Percentiles rank a stretch among this genome's conserved stretches.
phyloP scores from a whole-genome alignment of 768 basidiomycete species.

The Lactarius evosmus region DNA sequence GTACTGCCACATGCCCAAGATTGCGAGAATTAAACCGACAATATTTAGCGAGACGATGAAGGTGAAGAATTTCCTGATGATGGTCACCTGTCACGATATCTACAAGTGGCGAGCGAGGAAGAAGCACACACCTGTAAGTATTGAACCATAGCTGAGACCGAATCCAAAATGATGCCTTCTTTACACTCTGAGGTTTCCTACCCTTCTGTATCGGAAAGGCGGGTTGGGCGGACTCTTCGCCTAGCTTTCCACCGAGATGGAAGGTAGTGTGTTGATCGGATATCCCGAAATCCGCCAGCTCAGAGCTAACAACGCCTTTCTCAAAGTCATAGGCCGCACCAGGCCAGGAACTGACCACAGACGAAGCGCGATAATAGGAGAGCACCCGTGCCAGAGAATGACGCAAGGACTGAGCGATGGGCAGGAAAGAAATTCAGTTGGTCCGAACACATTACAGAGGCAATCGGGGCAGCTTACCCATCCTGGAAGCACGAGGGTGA shows the following conservation, averaged over 20 bases:
- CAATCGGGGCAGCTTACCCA: slow-evolving; percentile 14
- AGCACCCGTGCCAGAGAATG: slow-evolving; percentile 18
- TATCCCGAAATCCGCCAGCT: slow-evolving; percentile 5
- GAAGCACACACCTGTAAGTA: slow-evolving; percentile 36
- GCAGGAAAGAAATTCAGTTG: not conserved
- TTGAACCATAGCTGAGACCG: slow-evolving; percentile 40
- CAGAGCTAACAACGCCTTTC: slow-evolving; percentile 4
- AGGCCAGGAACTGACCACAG: not conserved
- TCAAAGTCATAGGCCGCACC: slow-evolving; percentile 12
- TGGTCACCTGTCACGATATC: not conserved
- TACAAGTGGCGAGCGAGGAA: not conserved
- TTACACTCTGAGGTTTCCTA: slow-evolving; percentile 16
- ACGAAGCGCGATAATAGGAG: slow-evolving; percentile 9
- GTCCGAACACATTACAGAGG: not conserved
- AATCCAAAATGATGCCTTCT: slow-evolving; percentile 32
- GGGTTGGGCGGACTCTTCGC: slow-evolving; percentile 8
- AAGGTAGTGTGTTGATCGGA: not conserved
- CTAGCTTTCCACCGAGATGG: slow-evolving; percentile 2
- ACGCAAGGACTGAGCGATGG: slow-evolving; percentile 9
- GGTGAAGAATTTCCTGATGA: slow-evolving; percentile 38
- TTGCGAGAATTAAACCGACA: slow-evolving; percentile 35
- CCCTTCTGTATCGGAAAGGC: slow-evolving; percentile 10
- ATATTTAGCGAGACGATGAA: slow-evolving; percentile 36
- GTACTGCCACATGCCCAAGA: slow-evolving; percentile 36
- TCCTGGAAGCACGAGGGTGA: slow-evolving; percentile 16